These are phyloP conservation scores for Fragilariopsis cylindrus DNA, from an alignment of 108 stramenopile genomes.

Conservation along the genomic window DNA sequence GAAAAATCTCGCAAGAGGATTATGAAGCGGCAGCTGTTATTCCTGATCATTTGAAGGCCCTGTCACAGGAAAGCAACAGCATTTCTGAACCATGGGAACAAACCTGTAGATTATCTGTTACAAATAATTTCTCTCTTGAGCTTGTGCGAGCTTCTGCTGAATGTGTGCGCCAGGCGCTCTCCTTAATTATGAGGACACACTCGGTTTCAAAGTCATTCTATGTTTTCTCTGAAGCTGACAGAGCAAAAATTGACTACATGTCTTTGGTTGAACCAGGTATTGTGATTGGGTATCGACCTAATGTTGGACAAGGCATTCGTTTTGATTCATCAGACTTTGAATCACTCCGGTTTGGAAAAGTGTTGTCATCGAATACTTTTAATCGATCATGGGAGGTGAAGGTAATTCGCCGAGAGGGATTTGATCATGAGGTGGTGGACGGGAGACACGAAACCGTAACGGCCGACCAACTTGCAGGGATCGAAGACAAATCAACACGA, in stretches of 20 bases:
- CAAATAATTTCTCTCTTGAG: constrained; percentile 51
- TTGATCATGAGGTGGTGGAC: constrained; percentile 11
- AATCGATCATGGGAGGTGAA: constrained; percentile 43
- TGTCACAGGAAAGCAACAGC: constrained; percentile 20
- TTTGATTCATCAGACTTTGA: constrained; percentile 5
- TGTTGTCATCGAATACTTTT: constrained; percentile 44
- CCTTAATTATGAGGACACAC: constrained; percentile 55
- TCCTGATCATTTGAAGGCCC: constrained; percentile 15
- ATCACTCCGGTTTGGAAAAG: constrained; percentile 43
- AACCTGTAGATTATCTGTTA: constrained; percentile 56
- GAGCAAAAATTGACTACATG: constrained; percentile 44
- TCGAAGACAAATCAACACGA: constrained; percentile 55
- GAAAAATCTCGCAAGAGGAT: constrained; percentile 50
- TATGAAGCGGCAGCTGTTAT: constrained; percentile 32
- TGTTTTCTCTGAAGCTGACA: constrained; percentile 42
- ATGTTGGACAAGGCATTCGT: constrained; percentile 21
- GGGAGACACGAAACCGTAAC: constrained; percentile 32
- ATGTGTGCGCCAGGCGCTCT: constrained; percentile 53
- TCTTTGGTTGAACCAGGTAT: constrained; percentile 52
- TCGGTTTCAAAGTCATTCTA: constrained; percentile 55
- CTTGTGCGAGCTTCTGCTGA: constrained; percentile 48
- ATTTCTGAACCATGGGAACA: constrained; percentile 41
- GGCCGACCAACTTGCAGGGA: constrained; percentile 50
- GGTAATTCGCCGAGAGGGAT: constrained; percentile 22
- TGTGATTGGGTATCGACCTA: constrained; percentile 43